Percentiles rank a stretch among this genome's conserved stretches.
Evolutionary conservation across 75 land plant species (phyloP).

Genomic region (Selaginella moellendorffii): DNA sequence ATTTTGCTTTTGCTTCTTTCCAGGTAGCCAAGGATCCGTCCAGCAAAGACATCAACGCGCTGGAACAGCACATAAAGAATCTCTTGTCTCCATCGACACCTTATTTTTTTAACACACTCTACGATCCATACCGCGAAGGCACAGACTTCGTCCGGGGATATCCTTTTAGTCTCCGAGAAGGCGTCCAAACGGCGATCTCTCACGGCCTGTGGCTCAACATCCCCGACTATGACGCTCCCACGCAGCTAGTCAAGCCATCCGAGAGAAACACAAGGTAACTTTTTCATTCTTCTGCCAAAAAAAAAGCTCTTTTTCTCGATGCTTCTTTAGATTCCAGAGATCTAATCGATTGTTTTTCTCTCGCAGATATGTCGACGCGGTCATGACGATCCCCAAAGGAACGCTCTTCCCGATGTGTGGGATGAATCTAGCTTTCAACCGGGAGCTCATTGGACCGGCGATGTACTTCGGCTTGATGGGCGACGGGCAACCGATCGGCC

Average conservation of each 20-base stretch:
- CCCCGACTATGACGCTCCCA: conserved; percentile 64
- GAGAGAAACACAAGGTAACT: conserved; percentile 27
- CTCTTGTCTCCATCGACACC: conserved; percentile 68
- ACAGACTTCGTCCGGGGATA: conserved; percentile 92
- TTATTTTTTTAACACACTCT: conserved; percentile 86
- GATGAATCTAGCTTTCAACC: conserved; percentile 70
- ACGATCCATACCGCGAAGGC: conserved; percentile 70
- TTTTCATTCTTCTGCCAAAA: neutral
- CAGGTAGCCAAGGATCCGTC: conserved; percentile 44
- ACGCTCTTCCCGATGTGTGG: conserved; percentile 83
- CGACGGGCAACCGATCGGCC: conserved; percentile 84
- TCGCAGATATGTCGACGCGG: conserved; percentile 60
- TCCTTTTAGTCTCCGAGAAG: conserved; percentile 81
- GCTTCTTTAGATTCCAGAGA: neutral
- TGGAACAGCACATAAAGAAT: conserved; percentile 58
- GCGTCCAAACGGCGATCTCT: conserved; percentile 60
- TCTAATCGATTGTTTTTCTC: neutral
- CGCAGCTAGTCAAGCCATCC: conserved; percentile 42
- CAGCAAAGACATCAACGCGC: conserved; percentile 36
- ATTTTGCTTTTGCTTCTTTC: no score
- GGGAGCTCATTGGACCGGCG: conserved; percentile 62
- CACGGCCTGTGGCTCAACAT: conserved; percentile 74
- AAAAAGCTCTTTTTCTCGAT: no score
- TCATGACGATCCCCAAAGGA: conserved; percentile 72
- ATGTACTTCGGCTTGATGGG: conserved; percentile 95